phyloP scores from a whole-genome alignment of 2,329 filamentous ascomycete species.

The Ophiobolus disseminans region DNA sequence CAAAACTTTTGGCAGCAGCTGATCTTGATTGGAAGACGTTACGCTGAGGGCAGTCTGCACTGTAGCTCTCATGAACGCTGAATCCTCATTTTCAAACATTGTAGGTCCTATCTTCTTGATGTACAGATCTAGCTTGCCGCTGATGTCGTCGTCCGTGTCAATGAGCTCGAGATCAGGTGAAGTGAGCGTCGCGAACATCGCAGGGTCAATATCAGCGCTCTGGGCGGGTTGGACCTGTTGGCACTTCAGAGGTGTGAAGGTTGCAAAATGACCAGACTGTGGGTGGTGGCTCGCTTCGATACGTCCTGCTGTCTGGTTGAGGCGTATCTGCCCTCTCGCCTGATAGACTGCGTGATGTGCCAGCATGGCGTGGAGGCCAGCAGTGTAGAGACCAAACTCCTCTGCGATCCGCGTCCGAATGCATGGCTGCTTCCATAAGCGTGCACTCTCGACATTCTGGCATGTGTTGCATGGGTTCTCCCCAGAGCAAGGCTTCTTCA shows the following conservation, averaged over 20 bases:
- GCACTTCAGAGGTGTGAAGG: slow-evolving; percentile 54
- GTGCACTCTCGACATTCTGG: slow-evolving; percentile 64
- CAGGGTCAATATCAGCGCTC: slow-evolving; percentile 46
- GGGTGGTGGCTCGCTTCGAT: slow-evolving; percentile 62
- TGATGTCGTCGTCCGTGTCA: slow-evolving; percentile 60
- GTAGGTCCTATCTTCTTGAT: slow-evolving; percentile 57
- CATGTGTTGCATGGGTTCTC: slow-evolving; percentile 67
- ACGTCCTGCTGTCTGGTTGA: slow-evolving; percentile 58
- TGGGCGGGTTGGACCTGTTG: slow-evolving; percentile 32
- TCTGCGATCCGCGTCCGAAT: slow-evolving; percentile 65
- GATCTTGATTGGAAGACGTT: slow-evolving; percentile 47
- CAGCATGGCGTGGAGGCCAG: slow-evolving; percentile 60
- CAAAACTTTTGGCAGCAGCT: slow-evolving; percentile 58
- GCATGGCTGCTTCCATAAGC: slow-evolving; percentile 67
- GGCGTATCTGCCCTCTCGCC: slow-evolving; percentile 57
- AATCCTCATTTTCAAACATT: slow-evolving; percentile 59
- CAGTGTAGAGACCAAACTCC: slow-evolving; percentile 64
- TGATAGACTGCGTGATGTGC: slow-evolving; percentile 60
- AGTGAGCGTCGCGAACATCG: slow-evolving; percentile 38
- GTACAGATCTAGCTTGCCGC: slow-evolving; percentile 61
- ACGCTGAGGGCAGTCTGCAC: slow-evolving; percentile 47
- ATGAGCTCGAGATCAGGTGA: slow-evolving; percentile 55
- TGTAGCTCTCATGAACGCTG: slow-evolving; percentile 60
- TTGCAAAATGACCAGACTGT: slow-evolving; percentile 56
- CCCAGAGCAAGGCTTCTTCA: slow-evolving; percentile 69